A percentile compares a stretch with the other conserved stretches of the same genome.
phyloP scores from a whole-genome alignment of 805 yeast genomes.

The Hanseniaspora hatyaiensis region DNA sequence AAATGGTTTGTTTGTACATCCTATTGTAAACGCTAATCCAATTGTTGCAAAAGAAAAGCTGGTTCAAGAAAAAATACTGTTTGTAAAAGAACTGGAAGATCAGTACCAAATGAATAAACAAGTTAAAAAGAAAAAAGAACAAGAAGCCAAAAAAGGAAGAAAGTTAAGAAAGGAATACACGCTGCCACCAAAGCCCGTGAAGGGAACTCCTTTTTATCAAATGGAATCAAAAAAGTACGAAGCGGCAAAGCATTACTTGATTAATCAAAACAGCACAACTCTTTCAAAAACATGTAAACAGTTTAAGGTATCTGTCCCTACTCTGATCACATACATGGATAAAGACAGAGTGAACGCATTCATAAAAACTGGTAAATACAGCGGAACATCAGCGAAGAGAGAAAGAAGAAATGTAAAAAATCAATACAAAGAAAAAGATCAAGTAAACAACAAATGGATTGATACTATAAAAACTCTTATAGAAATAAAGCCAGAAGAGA shows the following conservation, averaged over 20 bases:
- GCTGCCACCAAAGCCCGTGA: constrained; percentile 16
- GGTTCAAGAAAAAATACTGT: neutral
- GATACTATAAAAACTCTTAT: constrained; percentile 6
- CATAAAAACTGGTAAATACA: constrained; percentile 15
- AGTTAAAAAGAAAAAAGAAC: neutral
- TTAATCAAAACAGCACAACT: constrained; percentile 11
- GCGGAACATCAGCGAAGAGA: constrained; percentile 13
- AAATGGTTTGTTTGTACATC: neutral
- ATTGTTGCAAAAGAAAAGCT: constrained; percentile 4
- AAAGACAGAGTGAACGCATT: constrained; percentile 13
- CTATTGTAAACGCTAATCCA: neutral
- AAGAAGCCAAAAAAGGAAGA: constrained; percentile 14
- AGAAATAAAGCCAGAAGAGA: neutral
- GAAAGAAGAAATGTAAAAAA: constrained; percentile 15
- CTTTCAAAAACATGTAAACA: constrained; percentile 11
- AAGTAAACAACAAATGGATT: constrained; percentile 6
- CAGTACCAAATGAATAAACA: neutral
- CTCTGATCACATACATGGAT: constrained; percentile 16
- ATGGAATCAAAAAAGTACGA: constrained; percentile 15
- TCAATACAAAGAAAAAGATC: constrained; percentile 16
- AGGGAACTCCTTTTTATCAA: neutral
- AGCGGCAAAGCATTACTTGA: constrained; percentile 16
- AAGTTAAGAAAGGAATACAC: constrained; percentile 16
- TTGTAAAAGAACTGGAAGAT: constrained; percentile 9
- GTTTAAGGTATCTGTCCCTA: constrained; percentile 16